A percentile compares a stretch with the other conserved stretches of the same genome.
Conservation (phyloP, 108 stramenopile species). For the Cyclotella cryptica region DNA sequence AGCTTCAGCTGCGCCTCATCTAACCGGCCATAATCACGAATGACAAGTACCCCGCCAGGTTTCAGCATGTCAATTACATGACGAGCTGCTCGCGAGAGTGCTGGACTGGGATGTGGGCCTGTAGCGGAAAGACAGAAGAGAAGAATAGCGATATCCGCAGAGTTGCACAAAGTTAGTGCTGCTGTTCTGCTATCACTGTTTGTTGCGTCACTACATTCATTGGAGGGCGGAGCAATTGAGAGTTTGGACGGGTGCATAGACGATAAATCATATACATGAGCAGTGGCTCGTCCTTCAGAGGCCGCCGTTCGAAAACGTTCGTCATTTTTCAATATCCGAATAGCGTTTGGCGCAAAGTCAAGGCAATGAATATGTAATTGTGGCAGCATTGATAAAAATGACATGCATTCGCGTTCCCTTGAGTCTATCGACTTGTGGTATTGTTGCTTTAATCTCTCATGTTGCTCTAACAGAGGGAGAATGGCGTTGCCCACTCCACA, state of each 20-base stretch:
- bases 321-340: slow-evolving; percentile 67
- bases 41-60: slow-evolving; percentile 54
- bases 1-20: slow-evolving; percentile 63
- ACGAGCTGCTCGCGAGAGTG: slow-evolving; percentile 34
- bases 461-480: slow-evolving; percentile 67
- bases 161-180: slow-evolving; percentile 42
- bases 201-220: not conserved
- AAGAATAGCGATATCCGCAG: slow-evolving; percentile 68
- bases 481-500: slow-evolving; percentile 92
- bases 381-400: not conserved
- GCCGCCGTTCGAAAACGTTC: slow-evolving; percentile 54
- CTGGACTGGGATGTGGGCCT: slow-evolving; percentile 52
- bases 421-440: not conserved
- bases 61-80: slow-evolving; percentile 46
- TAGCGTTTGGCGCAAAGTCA: slow-evolving; percentile 72
- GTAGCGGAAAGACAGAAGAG: slow-evolving; percentile 90
- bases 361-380: slow-evolving; percentile 47
- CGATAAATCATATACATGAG: slow-evolving; percentile 64
- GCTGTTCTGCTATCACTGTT: not conserved
- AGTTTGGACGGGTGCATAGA: slow-evolving; percentile 41
- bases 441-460: slow-evolving; percentile 31
- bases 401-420: not conserved
- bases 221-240: slow-evolving; percentile 6
- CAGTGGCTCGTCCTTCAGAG: slow-evolving; percentile 48
- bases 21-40: slow-evolving; percentile 66